Conservation (phyloP, 352 stramenopile genomes). For the Phytophthora macrochlamydospora region DNA sequence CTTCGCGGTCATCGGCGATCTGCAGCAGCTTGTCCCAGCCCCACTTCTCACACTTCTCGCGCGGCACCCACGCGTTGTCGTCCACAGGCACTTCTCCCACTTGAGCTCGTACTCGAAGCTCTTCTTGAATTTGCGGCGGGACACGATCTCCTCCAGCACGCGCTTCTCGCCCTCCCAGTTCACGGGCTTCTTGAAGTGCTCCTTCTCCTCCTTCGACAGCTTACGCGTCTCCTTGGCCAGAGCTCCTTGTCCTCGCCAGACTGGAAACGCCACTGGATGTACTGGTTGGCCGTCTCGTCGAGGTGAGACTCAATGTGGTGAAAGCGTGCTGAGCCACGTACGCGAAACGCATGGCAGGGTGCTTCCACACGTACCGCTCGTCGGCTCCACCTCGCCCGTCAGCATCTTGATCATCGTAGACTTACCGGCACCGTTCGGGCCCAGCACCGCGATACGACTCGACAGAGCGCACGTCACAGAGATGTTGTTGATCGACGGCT, state of each 20-base stretch:
- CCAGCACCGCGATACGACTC: constrained; percentile 82
- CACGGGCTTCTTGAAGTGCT: constrained; percentile 93
- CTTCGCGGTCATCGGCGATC: constrained; percentile 95
- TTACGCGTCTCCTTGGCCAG: constrained; percentile 93
- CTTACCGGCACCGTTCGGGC: constrained; percentile 95
- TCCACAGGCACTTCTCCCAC: constrained; percentile 94
- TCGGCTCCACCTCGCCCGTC: constrained; percentile 83
- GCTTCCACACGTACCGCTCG: constrained; percentile 80
- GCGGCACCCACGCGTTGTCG: constrained; percentile 95
- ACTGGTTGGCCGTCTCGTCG: constrained; percentile 94
- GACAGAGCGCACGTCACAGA: constrained; percentile 82
- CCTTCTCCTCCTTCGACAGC: constrained; percentile 93
- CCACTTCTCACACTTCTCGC: constrained; percentile 96
- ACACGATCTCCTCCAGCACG: constrained; percentile 90
- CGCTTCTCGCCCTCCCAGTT: constrained; percentile 94
- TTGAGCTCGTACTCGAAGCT: constrained; percentile 98
- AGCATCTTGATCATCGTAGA: constrained; percentile 97
- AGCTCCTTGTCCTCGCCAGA: constrained; percentile 89
- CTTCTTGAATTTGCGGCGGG: constrained; percentile 94
- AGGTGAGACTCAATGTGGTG: constrained; percentile 98
- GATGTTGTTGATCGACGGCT: constrained; percentile 87
- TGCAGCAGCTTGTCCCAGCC: constrained; percentile 97
- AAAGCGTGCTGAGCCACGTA: constrained; percentile 98
- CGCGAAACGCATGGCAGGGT: constrained; percentile 91
- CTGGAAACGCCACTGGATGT: constrained; percentile 98